Conservation (phyloP, 257 asterid genomes). For the Fraxinus pennsylvanica region DNA sequence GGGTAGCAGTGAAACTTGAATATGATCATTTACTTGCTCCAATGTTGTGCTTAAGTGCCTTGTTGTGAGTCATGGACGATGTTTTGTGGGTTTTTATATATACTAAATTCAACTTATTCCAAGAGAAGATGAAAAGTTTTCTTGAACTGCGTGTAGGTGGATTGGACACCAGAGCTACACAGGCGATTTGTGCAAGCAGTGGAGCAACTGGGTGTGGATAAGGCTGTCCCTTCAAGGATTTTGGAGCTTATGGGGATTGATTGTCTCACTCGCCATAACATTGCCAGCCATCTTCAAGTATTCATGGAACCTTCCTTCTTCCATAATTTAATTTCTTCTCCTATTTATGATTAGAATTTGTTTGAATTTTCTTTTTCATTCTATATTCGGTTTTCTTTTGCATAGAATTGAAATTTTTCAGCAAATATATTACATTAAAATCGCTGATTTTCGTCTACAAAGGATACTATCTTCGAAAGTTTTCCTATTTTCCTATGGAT, state of each 20-base stretch:
- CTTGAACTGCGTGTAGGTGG: slow-evolving; percentile 60
- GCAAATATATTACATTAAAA: no score
- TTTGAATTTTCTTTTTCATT: not conserved
- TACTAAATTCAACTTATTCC: not conserved
- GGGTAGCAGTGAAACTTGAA: no score
- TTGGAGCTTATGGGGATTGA: slow-evolving; percentile 92
- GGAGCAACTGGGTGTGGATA: slow-evolving; percentile 91
- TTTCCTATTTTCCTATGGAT: not conserved
- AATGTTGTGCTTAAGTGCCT: not conserved
- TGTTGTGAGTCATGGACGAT: not conserved
- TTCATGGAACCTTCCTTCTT: not conserved
- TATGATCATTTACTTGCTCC: not conserved
- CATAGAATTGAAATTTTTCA: not conserved
- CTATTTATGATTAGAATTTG: not conserved
- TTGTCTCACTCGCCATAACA: slow-evolving; percentile 95
- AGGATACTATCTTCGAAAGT: not conserved
- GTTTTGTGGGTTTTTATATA: not conserved
- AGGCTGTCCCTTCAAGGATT: slow-evolving; percentile 94
- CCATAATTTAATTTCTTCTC: not conserved
- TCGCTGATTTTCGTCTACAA: no score
- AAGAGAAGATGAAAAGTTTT: slow-evolving; percentile 5
- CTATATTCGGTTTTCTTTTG: not conserved
- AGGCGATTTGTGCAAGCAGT: slow-evolving; percentile 88
- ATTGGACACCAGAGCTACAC: slow-evolving; percentile 98
- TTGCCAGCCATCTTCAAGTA: slow-evolving; percentile 99